Evolutionary conservation across 345 rosid genomes (phyloP), one percentile per base, ranked within the genome.

Genomic region (Garcia nutans): DNA sequence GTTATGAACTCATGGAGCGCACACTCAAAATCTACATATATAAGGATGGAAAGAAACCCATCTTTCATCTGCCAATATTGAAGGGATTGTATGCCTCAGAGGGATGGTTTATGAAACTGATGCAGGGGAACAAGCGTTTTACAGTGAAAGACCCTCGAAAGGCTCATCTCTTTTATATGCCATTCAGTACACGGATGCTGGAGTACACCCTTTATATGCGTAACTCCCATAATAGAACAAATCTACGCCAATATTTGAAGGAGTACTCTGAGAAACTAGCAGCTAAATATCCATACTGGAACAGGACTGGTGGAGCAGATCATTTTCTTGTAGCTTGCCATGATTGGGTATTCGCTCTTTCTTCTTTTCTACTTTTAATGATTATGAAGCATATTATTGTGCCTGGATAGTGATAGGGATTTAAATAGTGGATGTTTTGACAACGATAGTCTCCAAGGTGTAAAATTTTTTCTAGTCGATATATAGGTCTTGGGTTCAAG

Each of bases 81-180:
- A 96, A 93, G 85, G 99, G 99, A 75, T 79, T 96, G 72, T 93
- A 96, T 82, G 99, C 98, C 65, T 96, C 99, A 3, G 99, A 96
- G 57, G 99, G 99, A 68, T 96, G 99, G 99, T 96, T 96, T 79
- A 96, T 96, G 99, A 96, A 93, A 84, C 86, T 93, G 79, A 87
- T 93, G 98, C 93, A 89, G 86, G 90, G 88, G 72, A 91, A 83
- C 75, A 91, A 85, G 78, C 96, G 42, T 67, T 91, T 84, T 76
- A 72, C 84, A 17, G 98, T 90, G 65, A 96, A 93, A 79, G 93
- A 96, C 45, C 97, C 97, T 37, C 85, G 82, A 80, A 91, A 79
- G 60, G 99, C 98, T 70, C 97, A 93, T 81, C 78, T 95, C 57
- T 93, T 88, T 82, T 95, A 95, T 80, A 90, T 95, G 96, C 99